Evolutionary conservation across 2,329 filamentous ascomycete species (phyloP).

Genomic region (Pseudogymnoascus sp.): DNA sequence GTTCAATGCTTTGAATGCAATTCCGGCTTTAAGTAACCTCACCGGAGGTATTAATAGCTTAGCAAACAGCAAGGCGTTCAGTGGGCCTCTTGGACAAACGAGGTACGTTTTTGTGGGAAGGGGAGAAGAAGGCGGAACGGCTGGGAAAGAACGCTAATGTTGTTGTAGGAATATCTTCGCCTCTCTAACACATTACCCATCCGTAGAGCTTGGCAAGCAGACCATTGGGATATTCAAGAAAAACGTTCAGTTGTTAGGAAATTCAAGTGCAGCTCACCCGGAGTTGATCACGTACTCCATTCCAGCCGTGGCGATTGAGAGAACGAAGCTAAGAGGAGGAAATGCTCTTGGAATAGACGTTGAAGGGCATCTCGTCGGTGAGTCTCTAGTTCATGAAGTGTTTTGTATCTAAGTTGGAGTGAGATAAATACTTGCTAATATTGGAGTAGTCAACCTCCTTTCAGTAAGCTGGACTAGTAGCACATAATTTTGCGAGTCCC

Average conservation of each 20-base stretch:
- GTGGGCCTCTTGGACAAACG: neutral
- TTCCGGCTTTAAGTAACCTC: neutral
- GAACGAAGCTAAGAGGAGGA: slow-evolving; percentile 17
- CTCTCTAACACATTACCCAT: neutral
- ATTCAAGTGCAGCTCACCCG: slow-evolving; percentile 12
- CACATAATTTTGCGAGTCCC: neutral
- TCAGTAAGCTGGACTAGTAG: neutral
- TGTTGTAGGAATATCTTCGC: neutral
- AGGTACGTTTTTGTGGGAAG: neutral
- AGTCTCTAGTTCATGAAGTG: neutral
- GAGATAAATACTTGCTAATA: neutral
- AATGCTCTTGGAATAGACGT: slow-evolving; percentile 19
- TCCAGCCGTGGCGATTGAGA: slow-evolving; percentile 11
- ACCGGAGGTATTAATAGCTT: neutral
- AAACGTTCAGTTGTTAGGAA: slow-evolving; percentile 9
- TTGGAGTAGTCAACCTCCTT: neutral
- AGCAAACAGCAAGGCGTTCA: neutral
- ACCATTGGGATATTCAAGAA: neutral
- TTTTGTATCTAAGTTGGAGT: neutral
- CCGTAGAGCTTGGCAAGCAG: neutral
- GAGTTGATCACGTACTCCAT: slow-evolving; percentile 16
- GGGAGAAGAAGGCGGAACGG: neutral
- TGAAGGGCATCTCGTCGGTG: slow-evolving; percentile 15
- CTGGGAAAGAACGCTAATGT: neutral
- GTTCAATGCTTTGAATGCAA: neutral